Evolutionary conservation across 306 rosid species (phyloP).

Genomic region (Hippophae gyantsensis): DNA sequence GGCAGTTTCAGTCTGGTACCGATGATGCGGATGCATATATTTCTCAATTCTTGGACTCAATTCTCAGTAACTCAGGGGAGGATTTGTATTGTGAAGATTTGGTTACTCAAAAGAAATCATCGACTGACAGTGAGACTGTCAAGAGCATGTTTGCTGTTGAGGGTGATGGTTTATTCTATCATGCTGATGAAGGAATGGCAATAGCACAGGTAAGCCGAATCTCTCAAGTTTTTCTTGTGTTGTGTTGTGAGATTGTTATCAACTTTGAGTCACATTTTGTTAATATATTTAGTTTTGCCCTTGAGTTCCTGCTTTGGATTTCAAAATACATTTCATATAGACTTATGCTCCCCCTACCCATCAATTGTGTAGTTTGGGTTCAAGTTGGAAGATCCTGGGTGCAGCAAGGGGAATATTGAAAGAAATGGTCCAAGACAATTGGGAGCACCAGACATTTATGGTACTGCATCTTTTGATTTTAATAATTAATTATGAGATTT

Average conservation of each 20-base stretch:
- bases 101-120: conserved; percentile 1
- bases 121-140: no score
- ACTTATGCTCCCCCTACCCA: not conserved
- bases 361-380: conserved; percentile 20
- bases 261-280: no score
- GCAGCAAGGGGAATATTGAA: conserved; percentile 19
- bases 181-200: no score
- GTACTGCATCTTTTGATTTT: conserved; percentile 12
- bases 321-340: conserved; percentile 2
- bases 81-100: conserved; percentile 2
- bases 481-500: conserved; percentile 12
- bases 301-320: no score
- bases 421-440: conserved; percentile 19
- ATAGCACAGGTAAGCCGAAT: no score
- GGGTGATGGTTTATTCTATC: no score
- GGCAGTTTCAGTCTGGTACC: conserved; percentile 32
- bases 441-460: conserved; percentile 19
- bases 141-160: no score
- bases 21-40: conserved; percentile 31
- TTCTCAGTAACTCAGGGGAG: conserved; percentile 32
- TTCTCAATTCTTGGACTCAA: conserved; percentile 34
- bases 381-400: conserved; percentile 18
- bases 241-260: no score
- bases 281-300: no score
- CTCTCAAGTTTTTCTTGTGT: no score